Evolutionary conservation across 108 stramenopile genomes (phyloP).

Genomic region (Discostella pseudostelligera): DNA sequence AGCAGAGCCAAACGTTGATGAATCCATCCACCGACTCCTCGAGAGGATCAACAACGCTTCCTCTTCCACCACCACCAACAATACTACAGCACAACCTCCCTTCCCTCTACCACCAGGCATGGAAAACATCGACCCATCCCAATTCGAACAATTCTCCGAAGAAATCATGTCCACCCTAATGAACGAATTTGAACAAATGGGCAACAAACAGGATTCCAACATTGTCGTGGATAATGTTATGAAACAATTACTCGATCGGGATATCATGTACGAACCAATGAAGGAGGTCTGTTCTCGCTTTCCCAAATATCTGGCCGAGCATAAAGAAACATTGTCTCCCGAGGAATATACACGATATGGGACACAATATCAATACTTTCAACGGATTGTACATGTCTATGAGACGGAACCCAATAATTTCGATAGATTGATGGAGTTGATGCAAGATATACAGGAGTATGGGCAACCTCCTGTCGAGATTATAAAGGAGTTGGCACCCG

Average conservation of each 20-base stretch:
- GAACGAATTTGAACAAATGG: conserved; percentile 70
- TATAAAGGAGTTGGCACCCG: conserved; percentile 96
- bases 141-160: conserved; percentile 61
- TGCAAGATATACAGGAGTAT: conserved; percentile 92
- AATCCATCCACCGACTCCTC: conserved; percentile 51
- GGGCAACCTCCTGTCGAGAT: conserved; percentile 96
- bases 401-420: conserved; percentile 93
- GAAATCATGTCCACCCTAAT: conserved; percentile 75
- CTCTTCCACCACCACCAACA: conserved; percentile 7
- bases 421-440: conserved; percentile 79
- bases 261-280: conserved; percentile 98
- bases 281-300: conserved; percentile 81
- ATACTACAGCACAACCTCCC: conserved; percentile 32
- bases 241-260: conserved; percentile 90
- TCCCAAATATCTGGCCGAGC: conserved; percentile 88
- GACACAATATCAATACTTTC: conserved; percentile 89
- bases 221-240: conserved; percentile 87
- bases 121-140: conserved; percentile 38
- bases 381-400: conserved; percentile 85
- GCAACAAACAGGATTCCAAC: conserved; percentile 11
- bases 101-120: not conserved
- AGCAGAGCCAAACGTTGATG: conserved; percentile 36
- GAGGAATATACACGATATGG: conserved; percentile 70
- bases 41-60: conserved; percentile 40
- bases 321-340: conserved; percentile 45